Base-by-base conservation (phyloP, 2,329 filamentous ascomycete genomes). In the Dactylonectria estremocensis region DNA sequence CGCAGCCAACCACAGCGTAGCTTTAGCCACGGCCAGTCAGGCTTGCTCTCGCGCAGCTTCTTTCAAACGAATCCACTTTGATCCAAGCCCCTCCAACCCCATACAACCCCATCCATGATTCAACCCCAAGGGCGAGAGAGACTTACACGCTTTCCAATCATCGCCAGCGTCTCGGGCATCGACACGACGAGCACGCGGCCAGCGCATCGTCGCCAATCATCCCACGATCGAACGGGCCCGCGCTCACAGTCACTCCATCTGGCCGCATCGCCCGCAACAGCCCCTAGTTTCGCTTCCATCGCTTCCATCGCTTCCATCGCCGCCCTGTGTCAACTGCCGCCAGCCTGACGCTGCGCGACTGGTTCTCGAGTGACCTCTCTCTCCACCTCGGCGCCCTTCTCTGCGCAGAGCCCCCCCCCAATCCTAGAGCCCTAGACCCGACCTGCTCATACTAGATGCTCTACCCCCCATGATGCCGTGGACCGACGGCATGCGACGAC, bases 1-100 rank as follows among this genome's bases (percentile, higher is more conserved):
- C 75, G 58, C 64, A 65, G 57, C 73, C 72, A 72, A 72, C 68
- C 68, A 73, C 55, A 52, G 58, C 50, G 40, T 53, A 20, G 43
- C 63, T 43, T 57, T 61, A 46, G 18, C 63, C 57, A 66, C 63
- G n/a, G 54, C 63, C 54, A 64, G 45, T 61, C 37, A 28, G 48
- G 46, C 53, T 59, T 48, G 49, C 63, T 59, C 58, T 59, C 61
- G 20, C 40, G 46, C 59, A 64, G 48, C 58, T 40, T 54, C 49
- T 50, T 31, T 63, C 61, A 64, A 60, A 48, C 54, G 40, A 7
- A 8, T 5, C 40, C 40, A 43, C 14, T 5, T n/a, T 28, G 24
- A 28, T 28, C 7, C 24, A 28, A 28, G 7, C 24, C 24, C 24
- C 24, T 28, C 24, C 24, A 28, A 13, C 28, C 40, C 22, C 35